Percentiles rank a stretch among this genome's conserved stretches.
phyloP scores from a whole-genome alignment of 1,284 basidiomycete species.

The Moniliella sp. region DNA sequence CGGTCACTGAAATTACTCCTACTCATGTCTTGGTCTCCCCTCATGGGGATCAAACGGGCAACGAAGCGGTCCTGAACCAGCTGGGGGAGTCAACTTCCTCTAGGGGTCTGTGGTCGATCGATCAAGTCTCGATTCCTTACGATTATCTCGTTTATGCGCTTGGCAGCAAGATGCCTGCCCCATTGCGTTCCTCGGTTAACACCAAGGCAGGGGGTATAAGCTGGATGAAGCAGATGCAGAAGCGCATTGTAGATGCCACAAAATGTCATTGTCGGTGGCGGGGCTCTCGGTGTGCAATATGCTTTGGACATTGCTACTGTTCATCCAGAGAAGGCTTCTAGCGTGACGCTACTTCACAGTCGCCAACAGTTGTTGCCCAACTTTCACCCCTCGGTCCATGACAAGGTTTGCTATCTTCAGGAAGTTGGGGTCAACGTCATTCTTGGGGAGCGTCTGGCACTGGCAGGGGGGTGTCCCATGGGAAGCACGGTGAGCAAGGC shows the following conservation, averaged over 20 bases:
- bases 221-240: slow-evolving; percentile 23
- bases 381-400: slow-evolving; percentile 25
- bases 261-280: slow-evolving; percentile 28
- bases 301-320: slow-evolving; percentile 25
- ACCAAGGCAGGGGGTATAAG: slow-evolving; percentile 17
- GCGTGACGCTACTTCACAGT: slow-evolving; percentile 3
- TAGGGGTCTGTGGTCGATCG: slow-evolving; percentile 27
- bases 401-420: slow-evolving; percentile 13
- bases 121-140: slow-evolving; percentile 25
- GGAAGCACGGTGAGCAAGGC: slow-evolving; percentile 9
- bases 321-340: too few relatives aligned
- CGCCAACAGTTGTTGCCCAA: slow-evolving; percentile 16
- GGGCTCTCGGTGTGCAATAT: slow-evolving; percentile 27
- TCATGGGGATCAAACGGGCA: too few relatives aligned
- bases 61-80: too few relatives aligned
- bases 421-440: slow-evolving; percentile 27
- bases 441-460: slow-evolving; percentile 24
- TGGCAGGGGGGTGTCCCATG: slow-evolving; percentile 23
- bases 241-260: slow-evolving; percentile 15
- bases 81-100: too few relatives aligned
- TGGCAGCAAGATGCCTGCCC: slow-evolving; percentile 29
- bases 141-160: slow-evolving; percentile 30
- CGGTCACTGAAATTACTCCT: slow-evolving; percentile 19
- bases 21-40: slow-evolving; percentile 20
- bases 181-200: slow-evolving; percentile 20